Evolutionary conservation across 1,139 yeast genomes (phyloP), one percentile per base, ranked within the genome.

Genomic region (Torulaspora globosa): DNA sequence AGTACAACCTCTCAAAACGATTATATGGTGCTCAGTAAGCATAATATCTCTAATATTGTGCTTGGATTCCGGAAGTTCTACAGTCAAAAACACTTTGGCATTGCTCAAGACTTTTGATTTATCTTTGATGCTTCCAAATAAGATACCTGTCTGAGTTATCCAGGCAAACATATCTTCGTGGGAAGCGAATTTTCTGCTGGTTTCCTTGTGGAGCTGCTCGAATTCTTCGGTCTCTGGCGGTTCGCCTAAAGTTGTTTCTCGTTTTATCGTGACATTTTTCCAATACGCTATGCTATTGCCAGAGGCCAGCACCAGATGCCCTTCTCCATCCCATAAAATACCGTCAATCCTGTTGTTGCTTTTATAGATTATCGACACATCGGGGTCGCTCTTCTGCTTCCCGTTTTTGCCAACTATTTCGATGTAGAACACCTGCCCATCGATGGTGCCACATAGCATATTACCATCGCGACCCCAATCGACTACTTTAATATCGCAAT

Each of bases 11-110:
- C 76, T 63, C 2, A 80, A 59, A 1, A 78, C 50, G 1, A 81
- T 54, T 3, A 80, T 56, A 57, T 81, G 84, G 56, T 74, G 82
- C 40, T 74, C 71, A 0, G 84, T 73, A 14, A 81, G 56, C 2
- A 73, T 56, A 3, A 78, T 56, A 7, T 75, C 70, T 39, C 65
- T 65, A 18, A 74, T 65, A 26, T 57, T 55, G 37, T 64, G 64
- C 1, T 58, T 51, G 0, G 68, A 59, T 5, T 60, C 60, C 1
- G 73, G 70, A 4, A 73, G 56, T 53, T 73, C 76, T 34, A 67
- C 56, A 27, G 67, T 66, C 16, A 76, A 59, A 19, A 73, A 49
- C 21, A 75, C 63, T 44, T 70, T 73, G 6, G 75, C 67, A 43
- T 47, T 57, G 49, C 47, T 59, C 36, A 51, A 56, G 21, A 58